Evolutionary conservation across 441 rosid species (phyloP).

Genomic region (Erysimum cheiri): DNA sequence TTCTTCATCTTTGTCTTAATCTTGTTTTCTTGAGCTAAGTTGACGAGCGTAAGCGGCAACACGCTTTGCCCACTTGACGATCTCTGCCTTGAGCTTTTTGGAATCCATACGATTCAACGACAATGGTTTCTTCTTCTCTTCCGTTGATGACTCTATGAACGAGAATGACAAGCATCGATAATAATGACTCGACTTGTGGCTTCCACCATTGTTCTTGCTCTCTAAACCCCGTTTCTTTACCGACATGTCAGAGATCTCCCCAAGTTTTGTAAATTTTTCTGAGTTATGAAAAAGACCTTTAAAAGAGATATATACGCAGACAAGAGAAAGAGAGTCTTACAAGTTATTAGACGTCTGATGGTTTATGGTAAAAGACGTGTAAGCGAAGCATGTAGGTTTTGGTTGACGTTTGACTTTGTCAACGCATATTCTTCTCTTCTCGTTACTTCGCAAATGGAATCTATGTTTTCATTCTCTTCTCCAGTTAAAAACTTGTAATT

Average conservation of each 20-base stretch:
- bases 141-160: slow-evolving; percentile 55
- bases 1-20: slow-evolving; percentile 7
- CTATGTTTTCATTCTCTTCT: slow-evolving; percentile 6
- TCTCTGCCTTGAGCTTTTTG: slow-evolving; percentile 67
- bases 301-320: slow-evolving; percentile 27
- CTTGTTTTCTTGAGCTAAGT: slow-evolving; percentile 56
- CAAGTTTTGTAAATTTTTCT: neutral
- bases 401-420: slow-evolving; percentile 35
- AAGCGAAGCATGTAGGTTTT: slow-evolving; percentile 13
- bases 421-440: slow-evolving; percentile 36
- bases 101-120: slow-evolving; percentile 65
- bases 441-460: slow-evolving; percentile 23
- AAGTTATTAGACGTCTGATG: slow-evolving; percentile 22
- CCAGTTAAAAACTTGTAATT: slow-evolving; percentile 3
- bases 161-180: slow-evolving; percentile 50
- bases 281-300: slow-evolving; percentile 16
- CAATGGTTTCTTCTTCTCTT: slow-evolving; percentile 45
- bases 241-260: slow-evolving; percentile 39
- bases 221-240: slow-evolving; percentile 39
- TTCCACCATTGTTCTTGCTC: slow-evolving; percentile 30
- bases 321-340: slow-evolving; percentile 39
- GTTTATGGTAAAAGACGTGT: slow-evolving; percentile 40
- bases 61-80: slow-evolving; percentile 83
- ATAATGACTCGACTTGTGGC: slow-evolving; percentile 42
- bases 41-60: slow-evolving; percentile 83